A percentile compares a stretch with the other conserved stretches of the same genome.
phyloP scores from a whole-genome alignment of 2,329 filamentous ascomycete genomes.

The Aschersonia sp. region DNA sequence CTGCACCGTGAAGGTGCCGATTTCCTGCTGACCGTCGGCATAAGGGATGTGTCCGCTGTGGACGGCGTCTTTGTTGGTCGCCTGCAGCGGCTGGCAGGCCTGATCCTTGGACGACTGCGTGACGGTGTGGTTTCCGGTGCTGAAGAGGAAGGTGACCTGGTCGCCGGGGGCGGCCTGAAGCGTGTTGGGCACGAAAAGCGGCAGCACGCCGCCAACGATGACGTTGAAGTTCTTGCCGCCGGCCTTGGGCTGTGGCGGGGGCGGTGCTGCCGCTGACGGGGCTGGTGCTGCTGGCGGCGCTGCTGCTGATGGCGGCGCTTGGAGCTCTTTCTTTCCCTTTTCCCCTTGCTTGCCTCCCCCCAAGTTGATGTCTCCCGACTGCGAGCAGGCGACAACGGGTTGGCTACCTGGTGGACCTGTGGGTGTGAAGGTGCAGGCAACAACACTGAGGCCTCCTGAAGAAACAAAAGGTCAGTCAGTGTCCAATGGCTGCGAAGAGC shows the following conservation, averaged over 20 bases:
- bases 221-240: constrained; percentile 15
- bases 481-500: no score
- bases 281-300: background rate
- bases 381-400: no score
- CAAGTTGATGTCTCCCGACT: no score
- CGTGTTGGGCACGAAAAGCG: constrained; percentile 21
- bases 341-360: no score
- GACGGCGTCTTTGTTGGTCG: constrained; percentile 14
- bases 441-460: no score
- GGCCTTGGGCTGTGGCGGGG: no score
- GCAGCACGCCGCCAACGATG: constrained; percentile 17
- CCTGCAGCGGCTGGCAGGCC: constrained; percentile 24
- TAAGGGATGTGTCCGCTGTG: constrained; percentile 28
- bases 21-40: constrained; percentile 17
- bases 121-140: constrained; percentile 26
- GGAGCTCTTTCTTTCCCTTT: no score
- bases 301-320: no score
- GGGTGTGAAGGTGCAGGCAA: no score
- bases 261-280: background rate
- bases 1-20: constrained; percentile 31
- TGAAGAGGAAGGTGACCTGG: constrained; percentile 28
- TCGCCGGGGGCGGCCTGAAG: constrained; percentile 20
- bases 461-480: no score
- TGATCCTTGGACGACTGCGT: constrained; percentile 21
- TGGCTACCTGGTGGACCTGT: no score